Evolutionary conservation across 495 filamentous ascomycete genomes (phyloP).

Genomic region (Podospora didyma): DNA sequence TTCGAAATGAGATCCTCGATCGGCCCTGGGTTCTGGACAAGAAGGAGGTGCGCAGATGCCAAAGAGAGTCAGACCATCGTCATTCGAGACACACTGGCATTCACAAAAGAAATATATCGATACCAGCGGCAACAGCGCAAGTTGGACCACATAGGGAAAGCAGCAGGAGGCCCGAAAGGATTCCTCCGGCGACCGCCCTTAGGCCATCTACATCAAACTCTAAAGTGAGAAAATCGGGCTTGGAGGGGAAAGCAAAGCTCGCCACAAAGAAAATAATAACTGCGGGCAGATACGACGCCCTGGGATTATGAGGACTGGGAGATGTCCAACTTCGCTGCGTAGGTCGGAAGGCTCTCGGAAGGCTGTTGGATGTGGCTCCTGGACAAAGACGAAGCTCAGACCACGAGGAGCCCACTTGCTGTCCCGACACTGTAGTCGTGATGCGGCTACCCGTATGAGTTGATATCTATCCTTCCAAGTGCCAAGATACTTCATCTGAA

Average conservation of each 20-base stretch:
- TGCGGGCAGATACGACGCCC: slow-evolving; percentile 24
- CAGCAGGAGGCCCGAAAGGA: not conserved
- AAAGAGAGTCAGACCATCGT: slow-evolving; percentile 43
- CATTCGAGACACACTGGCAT: slow-evolving; percentile 36
- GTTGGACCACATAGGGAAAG: not conserved
- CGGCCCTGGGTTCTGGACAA: slow-evolving; percentile 63
- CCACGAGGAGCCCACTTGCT: too few relatives aligned
- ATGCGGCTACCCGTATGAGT: too few relatives aligned
- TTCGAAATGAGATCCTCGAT: slow-evolving; percentile 59
- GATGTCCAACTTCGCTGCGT: too few relatives aligned
- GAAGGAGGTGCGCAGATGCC: slow-evolving; percentile 51
- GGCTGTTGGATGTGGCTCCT: too few relatives aligned
- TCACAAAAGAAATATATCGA: slow-evolving; percentile 26
- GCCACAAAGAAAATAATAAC: slow-evolving; percentile 12
- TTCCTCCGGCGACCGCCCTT: not conserved
- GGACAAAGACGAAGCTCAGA: too few relatives aligned
- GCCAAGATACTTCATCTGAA: too few relatives aligned
- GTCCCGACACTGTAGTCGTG: too few relatives aligned
- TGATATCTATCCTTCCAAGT: too few relatives aligned
- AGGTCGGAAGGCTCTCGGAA: not conserved
- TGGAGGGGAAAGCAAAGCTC: slow-evolving; percentile 18
- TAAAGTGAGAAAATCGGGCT: slow-evolving; percentile 12
- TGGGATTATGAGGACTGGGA: slow-evolving; percentile 18
- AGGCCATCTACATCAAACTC: not conserved
- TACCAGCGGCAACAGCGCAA: not conserved